phyloP scores from a whole-genome alignment of 2,329 filamentous ascomycete species.

The Colletotrichum plurivorum region DNA sequence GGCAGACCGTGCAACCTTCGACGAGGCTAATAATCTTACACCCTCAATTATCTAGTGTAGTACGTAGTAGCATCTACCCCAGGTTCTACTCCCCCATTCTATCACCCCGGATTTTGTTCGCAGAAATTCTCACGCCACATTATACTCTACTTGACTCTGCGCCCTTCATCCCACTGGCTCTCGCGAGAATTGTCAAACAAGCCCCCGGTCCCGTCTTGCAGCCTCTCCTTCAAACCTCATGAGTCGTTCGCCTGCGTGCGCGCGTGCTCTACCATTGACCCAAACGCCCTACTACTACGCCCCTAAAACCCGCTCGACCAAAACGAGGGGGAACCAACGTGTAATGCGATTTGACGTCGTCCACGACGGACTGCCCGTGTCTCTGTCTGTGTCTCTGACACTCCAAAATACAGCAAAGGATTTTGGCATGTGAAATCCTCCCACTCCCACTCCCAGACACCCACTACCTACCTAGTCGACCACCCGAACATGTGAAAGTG shows the following conservation, averaged over 20 bases:
- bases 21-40: neutral
- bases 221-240: slow-evolving; percentile 11
- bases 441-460: neutral
- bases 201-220: neutral
- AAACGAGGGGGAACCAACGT: neutral
- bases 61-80: neutral
- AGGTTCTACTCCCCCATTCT: neutral
- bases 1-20: neutral
- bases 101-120: slow-evolving; percentile 1
- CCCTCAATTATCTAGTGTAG: neutral
- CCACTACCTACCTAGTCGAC: neutral
- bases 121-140: neutral
- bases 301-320: neutral
- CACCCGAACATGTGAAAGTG: slow-evolving; percentile 21
- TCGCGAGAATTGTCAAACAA: slow-evolving; percentile 19
- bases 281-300: neutral
- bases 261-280: no score
- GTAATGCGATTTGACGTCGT: slow-evolving; percentile 12
- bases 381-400: no score
- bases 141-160: slow-evolving; percentile 6
- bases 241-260: neutral
- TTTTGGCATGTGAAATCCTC: neutral
- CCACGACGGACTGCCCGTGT: neutral
- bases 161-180: slow-evolving; percentile 9
- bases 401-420: no score